Base-by-base conservation (phyloP, 164 flowering plant genomes). In the Tetracentron sinense region DNA sequence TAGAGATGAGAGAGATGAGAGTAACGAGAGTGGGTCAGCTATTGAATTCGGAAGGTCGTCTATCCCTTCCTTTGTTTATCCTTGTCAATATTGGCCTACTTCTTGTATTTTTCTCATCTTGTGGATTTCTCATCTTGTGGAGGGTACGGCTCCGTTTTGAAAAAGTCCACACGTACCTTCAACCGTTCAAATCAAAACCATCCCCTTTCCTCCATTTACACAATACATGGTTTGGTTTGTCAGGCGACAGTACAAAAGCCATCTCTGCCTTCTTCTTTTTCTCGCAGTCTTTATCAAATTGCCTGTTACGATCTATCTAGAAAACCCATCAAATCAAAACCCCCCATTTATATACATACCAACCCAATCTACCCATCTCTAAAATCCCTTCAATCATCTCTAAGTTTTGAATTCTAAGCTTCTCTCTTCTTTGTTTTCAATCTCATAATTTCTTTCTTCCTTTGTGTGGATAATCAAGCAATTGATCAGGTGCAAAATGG, bases 401-500 rank as follows among this genome's bases (percentile, higher is more conserved):
- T 1, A 20, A 4, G 11, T 11, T n/a, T n/a, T n/a, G n/a, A 51
- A 7, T 6, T 6, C 16, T 27, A 23, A 20, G 10, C 25, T 22
- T 51, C 7, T 15, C 26, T 2, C 7, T 23, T 21, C 21, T 22
- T 4, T 23, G 14, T 50, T 33, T 19, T 57, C 60, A 14, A 2
- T 25, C 30, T 33, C 42, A 16, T 44, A n/a, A 30, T 51, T 30
- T 55, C 54, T 14, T 11, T 17, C 0, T 4, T 23, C 4, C 30
- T 23, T 12, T 16, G n/a, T 22, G n/a, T 20, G 25, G 20, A 38
- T 4, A 38, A 38, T 4, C n/a, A n/a, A n/a, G n/a, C n/a, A n/a
- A n/a, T n/a, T n/a, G n/a, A n/a, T n/a, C n/a, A n/a, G 1, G 54
- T 22, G 54, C 3, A 53, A 22, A 29, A 75, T 55, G 75, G 51